Evolutionary conservation across 345 rosid genomes (phyloP), one percentile per base, ranked within the genome.

Genomic region (Melastoma malabathricum): DNA sequence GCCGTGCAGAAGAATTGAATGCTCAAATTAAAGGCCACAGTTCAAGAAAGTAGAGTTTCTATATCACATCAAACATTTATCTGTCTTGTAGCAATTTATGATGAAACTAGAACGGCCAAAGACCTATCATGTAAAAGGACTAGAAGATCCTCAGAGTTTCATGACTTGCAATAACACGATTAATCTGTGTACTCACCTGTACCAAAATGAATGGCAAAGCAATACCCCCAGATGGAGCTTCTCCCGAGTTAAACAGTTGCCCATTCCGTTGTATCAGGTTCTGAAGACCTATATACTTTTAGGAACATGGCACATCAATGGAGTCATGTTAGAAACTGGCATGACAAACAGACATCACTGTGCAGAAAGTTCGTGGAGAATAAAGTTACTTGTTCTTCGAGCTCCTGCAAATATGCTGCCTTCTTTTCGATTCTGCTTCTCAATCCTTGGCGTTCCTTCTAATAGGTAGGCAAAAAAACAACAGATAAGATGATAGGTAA

Each of bases 181-280:
- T 22, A 59, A 60, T 50, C n/a, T 39, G 18, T 27, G 18, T 52
- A 56, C 55, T 67, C 79, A 87, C 99, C 95, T 93, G 99, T 53
- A 93, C 99, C 62, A 93, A 73, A 66, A 93, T 93, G 66, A 93
- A 93, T 7, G 99, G 99, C 66, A 93, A 83, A 29, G 97, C 86
- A 61, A 93, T 92, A 43, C 87, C 97, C 18, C 92, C 94, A 44
- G 66, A 76, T 15, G 94, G 95, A 66, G 83, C 78, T 69, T 83
- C 74, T 59, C 75, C 99, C 1, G 92, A 70, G 71, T 83, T 69
- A 68, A 77, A 83, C 43, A 85, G 67, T 52, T 73, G 89, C 68
- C 88, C 89, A 58, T 93, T 93, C 64, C 92, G 75, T 53, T 72
- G 78, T 53, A 85, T 74, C 72, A 93, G 69, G 64, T 83, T 88